These are phyloP conservation scores for Komagataea norvegica DNA, from an alignment of 1,139 yeast species.

Conservation along the genomic window DNA sequence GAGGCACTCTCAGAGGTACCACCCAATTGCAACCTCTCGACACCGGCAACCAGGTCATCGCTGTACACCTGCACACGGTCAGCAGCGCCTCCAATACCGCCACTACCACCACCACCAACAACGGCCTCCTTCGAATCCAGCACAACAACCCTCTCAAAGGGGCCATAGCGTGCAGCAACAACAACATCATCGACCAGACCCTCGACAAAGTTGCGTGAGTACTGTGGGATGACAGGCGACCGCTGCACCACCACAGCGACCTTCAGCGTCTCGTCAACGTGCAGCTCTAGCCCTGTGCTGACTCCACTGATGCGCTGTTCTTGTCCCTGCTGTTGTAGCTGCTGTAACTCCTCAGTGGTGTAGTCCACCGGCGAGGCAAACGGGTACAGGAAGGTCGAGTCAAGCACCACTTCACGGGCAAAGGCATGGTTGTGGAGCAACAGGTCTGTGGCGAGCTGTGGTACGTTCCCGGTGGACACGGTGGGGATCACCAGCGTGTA, in stretches of 20 bases:
- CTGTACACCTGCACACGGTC: slow-evolving; percentile 1
- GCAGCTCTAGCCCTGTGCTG: slow-evolving; percentile 61
- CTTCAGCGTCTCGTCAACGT: slow-evolving; percentile 35
- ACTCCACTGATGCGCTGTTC: slow-evolving; percentile 14
- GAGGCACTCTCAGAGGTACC: not conserved
- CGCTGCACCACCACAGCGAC: slow-evolving; percentile 71
- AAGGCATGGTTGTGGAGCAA: slow-evolving; percentile 59
- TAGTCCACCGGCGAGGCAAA: slow-evolving; percentile 77
- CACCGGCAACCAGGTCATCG: slow-evolving; percentile 1
- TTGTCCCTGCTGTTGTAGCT: slow-evolving; percentile 26
- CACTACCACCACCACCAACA: not conserved
- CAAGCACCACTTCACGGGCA: slow-evolving; percentile 3
- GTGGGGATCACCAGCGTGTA: slow-evolving; percentile 56
- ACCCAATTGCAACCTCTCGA: not conserved
- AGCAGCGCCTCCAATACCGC: too few relatives aligned
- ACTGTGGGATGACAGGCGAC: slow-evolving; percentile 75
- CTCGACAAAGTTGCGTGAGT: slow-evolving; percentile 40
- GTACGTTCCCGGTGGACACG: slow-evolving; percentile 84
- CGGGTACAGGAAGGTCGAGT: slow-evolving; percentile 54
- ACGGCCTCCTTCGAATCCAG: slow-evolving; percentile 61
- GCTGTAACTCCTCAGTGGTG: too few relatives aligned
- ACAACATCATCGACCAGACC: too few relatives aligned
- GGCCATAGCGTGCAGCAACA: too few relatives aligned
- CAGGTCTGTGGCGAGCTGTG: slow-evolving; percentile 77
- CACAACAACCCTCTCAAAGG: slow-evolving; percentile 49